Evolutionary conservation across 345 rosid species (phyloP).

Genomic region (Eucalyptus cladocalyx): DNA sequence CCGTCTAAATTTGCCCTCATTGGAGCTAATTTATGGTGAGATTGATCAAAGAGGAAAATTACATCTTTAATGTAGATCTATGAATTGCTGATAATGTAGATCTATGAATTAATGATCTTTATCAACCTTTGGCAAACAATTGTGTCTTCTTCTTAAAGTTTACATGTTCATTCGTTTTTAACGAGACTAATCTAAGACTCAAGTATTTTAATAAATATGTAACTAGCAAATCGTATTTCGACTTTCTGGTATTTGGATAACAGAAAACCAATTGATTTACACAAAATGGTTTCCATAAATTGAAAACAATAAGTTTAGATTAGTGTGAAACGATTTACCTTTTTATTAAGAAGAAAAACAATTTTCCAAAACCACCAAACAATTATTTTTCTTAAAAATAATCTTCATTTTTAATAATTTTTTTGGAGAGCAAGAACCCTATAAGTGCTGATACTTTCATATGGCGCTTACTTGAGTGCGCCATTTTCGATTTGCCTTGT

Average conservation of each 20-base stretch:
- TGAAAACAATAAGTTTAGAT: background rate
- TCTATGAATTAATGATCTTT: background rate
- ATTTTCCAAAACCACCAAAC: background rate
- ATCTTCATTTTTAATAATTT: background rate
- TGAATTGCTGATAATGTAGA: background rate
- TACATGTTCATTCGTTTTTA: background rate
- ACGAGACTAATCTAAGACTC: background rate
- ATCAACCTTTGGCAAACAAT: background rate
- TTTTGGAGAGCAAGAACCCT: too few species aligned
- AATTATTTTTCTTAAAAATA: background rate
- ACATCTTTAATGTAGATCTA: background rate
- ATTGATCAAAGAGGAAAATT: background rate
- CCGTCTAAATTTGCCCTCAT: background rate
- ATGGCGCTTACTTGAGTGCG: accelerated
- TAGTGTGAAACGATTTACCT: background rate
- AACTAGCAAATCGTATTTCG: background rate
- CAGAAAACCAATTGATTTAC: too few species aligned
- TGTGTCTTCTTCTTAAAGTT: background rate
- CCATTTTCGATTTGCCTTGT: accelerated
- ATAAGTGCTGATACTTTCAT: too few species aligned
- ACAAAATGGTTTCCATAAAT: background rate
- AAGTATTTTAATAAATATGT: too few species aligned
- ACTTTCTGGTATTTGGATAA: background rate
- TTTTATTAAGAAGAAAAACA: background rate
- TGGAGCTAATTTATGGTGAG: background rate